Evolutionary conservation across 805 yeast genomes (phyloP).

Genomic region (Zygoascus tannicola): DNA sequence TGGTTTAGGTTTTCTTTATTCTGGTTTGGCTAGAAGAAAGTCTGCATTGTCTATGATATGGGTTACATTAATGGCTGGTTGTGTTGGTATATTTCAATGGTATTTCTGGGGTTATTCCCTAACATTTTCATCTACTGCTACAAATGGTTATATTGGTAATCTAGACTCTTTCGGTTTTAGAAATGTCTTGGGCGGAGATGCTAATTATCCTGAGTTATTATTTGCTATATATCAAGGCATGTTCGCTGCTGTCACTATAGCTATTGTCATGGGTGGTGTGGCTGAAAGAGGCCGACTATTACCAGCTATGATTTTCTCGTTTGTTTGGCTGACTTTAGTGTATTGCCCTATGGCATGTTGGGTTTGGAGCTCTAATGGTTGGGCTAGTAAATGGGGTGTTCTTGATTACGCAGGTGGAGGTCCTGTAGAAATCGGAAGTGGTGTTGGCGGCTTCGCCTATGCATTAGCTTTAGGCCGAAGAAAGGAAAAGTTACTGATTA

Average conservation of each 20-base stretch:
- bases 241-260: conserved; percentile 85
- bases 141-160: conserved; percentile 83
- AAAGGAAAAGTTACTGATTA: conserved; percentile 63
- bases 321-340: conserved; percentile 83
- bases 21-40: conserved; percentile 84
- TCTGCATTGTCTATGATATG: conserved; percentile 83
- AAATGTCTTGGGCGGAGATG: conserved; percentile 46
- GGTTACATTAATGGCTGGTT: conserved; percentile 63
- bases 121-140: conserved; percentile 72
- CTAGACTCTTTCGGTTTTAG: conserved; percentile 74
- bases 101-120: conserved; percentile 97
- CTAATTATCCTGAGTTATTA: conserved; percentile 65
- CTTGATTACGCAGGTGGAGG: conserved; percentile 98
- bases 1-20: conserved; percentile 84
- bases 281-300: conserved; percentile 89
- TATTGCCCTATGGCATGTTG: conserved; percentile 94
- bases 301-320: conserved; percentile 74
- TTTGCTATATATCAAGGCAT: conserved; percentile 84
- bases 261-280: conserved; percentile 84
- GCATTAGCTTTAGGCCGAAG: conserved; percentile 51
- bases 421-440: conserved; percentile 88
- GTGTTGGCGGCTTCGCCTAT: conserved; percentile 76
- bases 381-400: conserved; percentile 91
- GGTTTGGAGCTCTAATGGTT: conserved; percentile 90
- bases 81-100: conserved; percentile 82